Evolutionary conservation across 192 early-diverging fungal genomes (phyloP).

Genomic region (Gigaspora rosea): DNA sequence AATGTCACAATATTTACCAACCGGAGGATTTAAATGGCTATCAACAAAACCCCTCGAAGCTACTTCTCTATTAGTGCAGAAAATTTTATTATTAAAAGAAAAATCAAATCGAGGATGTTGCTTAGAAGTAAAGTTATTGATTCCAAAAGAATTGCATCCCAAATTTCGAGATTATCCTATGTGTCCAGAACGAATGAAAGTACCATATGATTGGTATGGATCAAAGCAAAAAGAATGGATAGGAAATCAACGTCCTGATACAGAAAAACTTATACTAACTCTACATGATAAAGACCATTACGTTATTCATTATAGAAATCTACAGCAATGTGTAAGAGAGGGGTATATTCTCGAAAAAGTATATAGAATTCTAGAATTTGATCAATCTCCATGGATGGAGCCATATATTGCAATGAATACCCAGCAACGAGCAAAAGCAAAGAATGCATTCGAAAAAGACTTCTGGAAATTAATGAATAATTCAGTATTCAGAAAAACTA

Average conservation of each 20-base stretch:
- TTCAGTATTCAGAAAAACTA: conserved; percentile 26
- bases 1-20: conserved; percentile 26
- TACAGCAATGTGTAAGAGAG: conserved; percentile 8
- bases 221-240: conserved; percentile 6
- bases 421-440: conserved; percentile 22
- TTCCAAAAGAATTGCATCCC: conserved; percentile 27
- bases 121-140: conserved; percentile 25
- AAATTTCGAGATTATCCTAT: conserved; percentile 10
- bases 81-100: conserved; percentile 10
- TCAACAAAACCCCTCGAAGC: conserved; percentile 1
- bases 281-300: conserved; percentile 10
- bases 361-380: conserved; percentile 17
- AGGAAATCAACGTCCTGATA: not conserved
- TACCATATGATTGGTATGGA: conserved; percentile 11
- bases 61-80: conserved; percentile 4
- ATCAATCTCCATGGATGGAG: conserved; percentile 15
- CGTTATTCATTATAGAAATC: conserved; percentile 20
- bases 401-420: conserved; percentile 14
- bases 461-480: conserved; percentile 32
- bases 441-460: conserved; percentile 27
- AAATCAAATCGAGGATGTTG: conserved; percentile 19
- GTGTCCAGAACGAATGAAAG: conserved; percentile 14
- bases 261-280: conserved; percentile 23
- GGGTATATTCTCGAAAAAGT: conserved; percentile 14
- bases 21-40: conserved; percentile 8